phyloP scores from a whole-genome alignment of 306 rosid species.

The Prunus mira region DNA sequence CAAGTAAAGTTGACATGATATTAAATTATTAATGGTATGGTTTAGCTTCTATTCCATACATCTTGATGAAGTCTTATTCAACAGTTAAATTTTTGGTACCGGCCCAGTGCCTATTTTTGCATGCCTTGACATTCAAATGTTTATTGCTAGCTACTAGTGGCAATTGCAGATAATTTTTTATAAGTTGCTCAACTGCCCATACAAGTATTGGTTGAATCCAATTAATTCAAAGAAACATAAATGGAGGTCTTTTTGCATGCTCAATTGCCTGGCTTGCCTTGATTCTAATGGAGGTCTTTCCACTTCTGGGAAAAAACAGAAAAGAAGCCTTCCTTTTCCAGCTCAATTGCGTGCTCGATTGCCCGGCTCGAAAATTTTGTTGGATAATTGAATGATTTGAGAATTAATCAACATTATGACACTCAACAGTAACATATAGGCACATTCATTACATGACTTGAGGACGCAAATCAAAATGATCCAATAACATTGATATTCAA shows the following conservation, averaged over 20 bases:
- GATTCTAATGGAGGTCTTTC: background rate
- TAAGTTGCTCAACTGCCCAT: background rate
- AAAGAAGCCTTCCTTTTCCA: background rate
- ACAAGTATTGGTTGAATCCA: background rate
- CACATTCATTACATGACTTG: background rate
- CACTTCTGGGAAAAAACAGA: background rate
- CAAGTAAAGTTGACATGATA: background rate
- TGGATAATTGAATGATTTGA: background rate
- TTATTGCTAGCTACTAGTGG: background rate
- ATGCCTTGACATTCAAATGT: background rate
- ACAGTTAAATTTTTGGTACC: background rate
- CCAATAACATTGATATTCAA: background rate
- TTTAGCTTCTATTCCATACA: too few relatives aligned
- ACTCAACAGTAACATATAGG: background rate
- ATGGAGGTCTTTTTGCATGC: background rate
- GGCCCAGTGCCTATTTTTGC: background rate
- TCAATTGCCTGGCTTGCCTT: background rate
- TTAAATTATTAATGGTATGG: background rate
- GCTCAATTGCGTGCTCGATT: background rate
- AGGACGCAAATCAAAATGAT: background rate
- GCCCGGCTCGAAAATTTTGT: background rate
- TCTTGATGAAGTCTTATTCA: too few relatives aligned
- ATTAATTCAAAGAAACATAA: background rate
- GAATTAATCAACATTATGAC: background rate
- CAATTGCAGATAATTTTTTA: background rate